Evolutionary conservation across 78 protist genomes (phyloP), one percentile per base, ranked within the genome.

Genomic region (Emiliania huxleyi): DNA sequence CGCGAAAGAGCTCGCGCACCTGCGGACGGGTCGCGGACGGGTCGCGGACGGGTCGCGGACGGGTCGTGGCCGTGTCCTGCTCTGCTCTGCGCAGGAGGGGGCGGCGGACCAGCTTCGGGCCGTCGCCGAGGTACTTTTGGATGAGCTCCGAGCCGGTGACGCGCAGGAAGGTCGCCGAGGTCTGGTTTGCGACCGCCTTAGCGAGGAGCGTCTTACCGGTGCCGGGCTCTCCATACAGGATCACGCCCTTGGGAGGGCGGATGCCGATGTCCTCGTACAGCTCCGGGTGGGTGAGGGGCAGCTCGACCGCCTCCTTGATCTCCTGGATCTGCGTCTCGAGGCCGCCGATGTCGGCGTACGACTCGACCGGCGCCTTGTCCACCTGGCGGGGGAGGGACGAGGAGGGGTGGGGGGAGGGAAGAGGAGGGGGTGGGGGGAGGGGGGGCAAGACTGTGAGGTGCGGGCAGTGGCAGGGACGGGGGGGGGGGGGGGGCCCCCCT

Each of bases 251-350:
- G 43, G 99, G 99, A 26, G 99, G 99, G 90, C 95, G 96, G 89
- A 99, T 98, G 37, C 99, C 99, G 44, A 99, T 97, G 71, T 98
- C 99, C 43, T 99, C 99, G 81, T 99, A 99, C 44, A 98, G 91
- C 94, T 99, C 99, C 11, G 99, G 99, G 79, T 98, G 99, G 11
- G 99, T 99, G 83, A 99, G 98, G 15, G 99, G 99, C 42, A 98
- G 96, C 95, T 99, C 99, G 8, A 99, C 99, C 18, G 99, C 99
- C 45, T 99, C 99, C 93, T 98, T 98, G 97, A 99, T 98, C 89
- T 98, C 99, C 48, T 97, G 99, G 29, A 99, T 98, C 88, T 99
- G 99, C 43, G 92, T 29, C 43, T 99, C 99, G 15, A 99, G 96
- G 19, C 99, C 99, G 69, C 99, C 99, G 21, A 99, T 96, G 93